Percentiles rank a stretch among this genome's conserved stretches.
These are phyloP conservation scores for Colletotrichum spinosum DNA, from an alignment of 2,329 filamentous ascomycete species.

Conservation along the genomic window DNA sequence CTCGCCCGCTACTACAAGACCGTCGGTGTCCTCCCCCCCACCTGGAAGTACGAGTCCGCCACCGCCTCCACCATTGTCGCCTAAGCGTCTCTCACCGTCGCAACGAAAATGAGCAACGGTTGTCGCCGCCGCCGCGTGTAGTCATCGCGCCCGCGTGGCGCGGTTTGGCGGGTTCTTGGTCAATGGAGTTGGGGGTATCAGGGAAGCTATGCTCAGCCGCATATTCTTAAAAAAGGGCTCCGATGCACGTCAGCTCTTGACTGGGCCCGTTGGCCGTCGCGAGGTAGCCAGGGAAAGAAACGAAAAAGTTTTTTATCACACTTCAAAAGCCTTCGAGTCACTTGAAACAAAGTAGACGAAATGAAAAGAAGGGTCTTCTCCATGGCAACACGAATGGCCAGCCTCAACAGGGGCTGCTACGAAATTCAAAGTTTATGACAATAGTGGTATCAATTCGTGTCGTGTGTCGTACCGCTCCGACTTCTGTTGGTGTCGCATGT, in stretches of 20 bases:
- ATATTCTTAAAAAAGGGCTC: conserved; percentile 52
- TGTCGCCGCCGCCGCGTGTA: conserved; percentile 13
- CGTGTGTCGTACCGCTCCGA: not conserved
- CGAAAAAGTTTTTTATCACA: conserved; percentile 16
- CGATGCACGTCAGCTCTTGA: conserved; percentile 47
- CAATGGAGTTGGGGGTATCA: conserved; percentile 56
- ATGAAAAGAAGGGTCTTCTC: conserved; percentile 17
- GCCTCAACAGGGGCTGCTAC: not conserved
- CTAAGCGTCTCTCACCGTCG: conserved; percentile 63
- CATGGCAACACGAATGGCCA: conserved; percentile 13
- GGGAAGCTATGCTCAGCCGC: conserved; percentile 46
- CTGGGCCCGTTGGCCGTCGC: conserved; percentile 27
- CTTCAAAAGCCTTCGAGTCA: too few relatives aligned
- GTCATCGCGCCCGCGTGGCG: too few relatives aligned
- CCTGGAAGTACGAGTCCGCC: conserved; percentile 99
- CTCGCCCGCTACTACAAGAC: conserved; percentile 99
- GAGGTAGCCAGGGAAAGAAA: conserved; percentile 27
- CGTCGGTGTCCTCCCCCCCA: conserved; percentile 84
- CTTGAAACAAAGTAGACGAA: conserved; percentile 33
- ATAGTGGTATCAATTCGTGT: conserved; percentile 25
- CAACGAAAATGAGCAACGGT: conserved; percentile 30
- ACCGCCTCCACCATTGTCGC: conserved; percentile 95
- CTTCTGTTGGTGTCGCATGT: too few relatives aligned
- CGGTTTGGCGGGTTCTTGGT: conserved; percentile 39
- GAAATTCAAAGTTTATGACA: conserved; percentile 28